These are phyloP conservation scores for Bretschneidera sinensis DNA, from an alignment of 345 rosid species.

Conservation along the genomic window DNA sequence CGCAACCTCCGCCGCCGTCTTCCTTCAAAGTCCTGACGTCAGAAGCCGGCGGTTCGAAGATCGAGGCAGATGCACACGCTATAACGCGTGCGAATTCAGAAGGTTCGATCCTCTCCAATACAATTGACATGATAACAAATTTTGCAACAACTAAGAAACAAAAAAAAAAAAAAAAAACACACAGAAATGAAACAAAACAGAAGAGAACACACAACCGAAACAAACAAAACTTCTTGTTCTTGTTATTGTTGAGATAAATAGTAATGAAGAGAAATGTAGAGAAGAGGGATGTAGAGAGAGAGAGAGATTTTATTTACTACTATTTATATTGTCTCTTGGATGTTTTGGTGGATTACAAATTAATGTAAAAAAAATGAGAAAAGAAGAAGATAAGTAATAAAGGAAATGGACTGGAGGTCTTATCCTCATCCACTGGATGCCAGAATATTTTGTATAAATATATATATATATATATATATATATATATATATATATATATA, in stretches of 20 bases:
- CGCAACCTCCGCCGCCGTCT: not conserved
- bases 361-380: not conserved
- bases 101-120: conserved; percentile 27
- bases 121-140: conserved; percentile 21
- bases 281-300: not conserved
- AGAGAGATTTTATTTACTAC: not conserved
- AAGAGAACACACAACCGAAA: no score
- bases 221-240: no score
- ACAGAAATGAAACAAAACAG: not conserved
- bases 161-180: not conserved
- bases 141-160: not conserved
- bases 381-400: not conserved
- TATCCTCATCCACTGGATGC: conserved; percentile 25
- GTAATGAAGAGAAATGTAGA: not conserved
- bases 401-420: conserved; percentile 1
- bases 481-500: no score
- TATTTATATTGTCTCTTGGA: no score
- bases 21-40: conserved; percentile 13
- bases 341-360: no score
- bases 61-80: conserved; percentile 3
- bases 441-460: not conserved
- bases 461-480: no score
- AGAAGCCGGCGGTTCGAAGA: not conserved
- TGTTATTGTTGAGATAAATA: not conserved
- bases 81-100: conserved; percentile 16